A percentile compares a stretch with the other conserved stretches of the same genome.
phyloP scores from a whole-genome alignment of 2,329 filamentous ascomycete species.

The Cadophora sp. region DNA sequence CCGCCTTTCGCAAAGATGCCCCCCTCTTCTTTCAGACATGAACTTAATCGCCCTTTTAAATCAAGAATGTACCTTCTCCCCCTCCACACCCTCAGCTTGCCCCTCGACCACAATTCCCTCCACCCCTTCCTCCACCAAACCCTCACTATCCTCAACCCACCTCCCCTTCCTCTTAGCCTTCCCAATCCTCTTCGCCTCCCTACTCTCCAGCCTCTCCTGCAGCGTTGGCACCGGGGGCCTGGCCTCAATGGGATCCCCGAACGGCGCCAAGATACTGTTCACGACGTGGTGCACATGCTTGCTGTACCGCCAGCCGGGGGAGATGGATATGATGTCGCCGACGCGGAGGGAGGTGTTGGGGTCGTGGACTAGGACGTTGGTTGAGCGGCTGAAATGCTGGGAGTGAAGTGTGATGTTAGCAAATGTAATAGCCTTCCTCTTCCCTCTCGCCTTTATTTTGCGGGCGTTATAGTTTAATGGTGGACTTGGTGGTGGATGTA shows the following conservation, averaged over 20 bases:
- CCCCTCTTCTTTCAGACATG: slow-evolving; percentile 21
- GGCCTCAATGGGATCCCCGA: slow-evolving; percentile 66
- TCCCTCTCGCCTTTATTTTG: neutral
- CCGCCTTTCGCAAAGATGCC: slow-evolving; percentile 29
- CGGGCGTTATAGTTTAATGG: too few relatives aligned
- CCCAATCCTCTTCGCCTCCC: slow-evolving; percentile 59
- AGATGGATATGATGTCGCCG: slow-evolving; percentile 78
- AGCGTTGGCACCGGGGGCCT: slow-evolving; percentile 70
- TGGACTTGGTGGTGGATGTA: too few relatives aligned
- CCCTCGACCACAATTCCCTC: slow-evolving; percentile 29
- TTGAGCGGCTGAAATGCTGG: slow-evolving; percentile 69
- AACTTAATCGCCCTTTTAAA: neutral
- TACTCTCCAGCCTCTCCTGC: slow-evolving; percentile 64
- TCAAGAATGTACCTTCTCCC: slow-evolving; percentile 3
- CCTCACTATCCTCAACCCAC: slow-evolving; percentile 18
- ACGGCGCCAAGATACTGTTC: slow-evolving; percentile 75
- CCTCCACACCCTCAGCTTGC: slow-evolving; percentile 26
- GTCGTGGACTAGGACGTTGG: slow-evolving; percentile 78
- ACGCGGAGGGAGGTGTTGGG: slow-evolving; percentile 74
- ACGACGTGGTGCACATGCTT: slow-evolving; percentile 77
- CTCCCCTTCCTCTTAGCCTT: slow-evolving; percentile 56
- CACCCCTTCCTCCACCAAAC: slow-evolving; percentile 1
- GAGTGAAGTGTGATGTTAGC: slow-evolving; percentile 1
- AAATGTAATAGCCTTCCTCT: neutral
- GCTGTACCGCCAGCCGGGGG: slow-evolving; percentile 68